These are phyloP conservation scores for Naematelia aurantialba DNA, from an alignment of 768 basidiomycete species.

Conservation along the genomic window DNA sequence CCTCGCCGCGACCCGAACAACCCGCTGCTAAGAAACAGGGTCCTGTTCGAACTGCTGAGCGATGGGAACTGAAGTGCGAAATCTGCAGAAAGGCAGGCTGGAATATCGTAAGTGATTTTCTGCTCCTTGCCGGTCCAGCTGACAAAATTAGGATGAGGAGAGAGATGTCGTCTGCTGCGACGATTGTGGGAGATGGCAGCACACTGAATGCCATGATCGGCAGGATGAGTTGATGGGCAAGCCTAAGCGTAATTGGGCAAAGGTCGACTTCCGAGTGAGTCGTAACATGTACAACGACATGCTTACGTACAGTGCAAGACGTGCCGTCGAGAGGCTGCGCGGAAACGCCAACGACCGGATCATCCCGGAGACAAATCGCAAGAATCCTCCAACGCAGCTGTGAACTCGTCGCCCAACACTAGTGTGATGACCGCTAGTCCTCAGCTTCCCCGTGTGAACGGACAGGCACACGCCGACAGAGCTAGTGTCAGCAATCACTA, in stretches of 20 bases:
- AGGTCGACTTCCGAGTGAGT: constrained; percentile 64
- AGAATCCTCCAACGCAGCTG: neutral
- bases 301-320: constrained; percentile 31
- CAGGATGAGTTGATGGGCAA: constrained; percentile 64
- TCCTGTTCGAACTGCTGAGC: constrained; percentile 50
- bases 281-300: neutral
- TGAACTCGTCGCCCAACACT: too few relatives aligned
- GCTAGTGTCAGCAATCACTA: too few relatives aligned
- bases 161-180: constrained; percentile 77
- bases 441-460: too few relatives aligned
- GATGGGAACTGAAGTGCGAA: constrained; percentile 87
- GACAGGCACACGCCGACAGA: too few relatives aligned
- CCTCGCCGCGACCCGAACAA: neutral
- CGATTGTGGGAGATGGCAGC: constrained; percentile 80
- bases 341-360: constrained; percentile 24
- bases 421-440: too few relatives aligned
- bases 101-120: constrained; percentile 61
- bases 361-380: neutral
- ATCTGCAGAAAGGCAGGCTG: constrained; percentile 69
- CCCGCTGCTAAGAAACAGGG: neutral
- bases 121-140: constrained; percentile 11
- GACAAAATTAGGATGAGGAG: constrained; percentile 65
- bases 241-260: constrained; percentile 73
- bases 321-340: constrained; percentile 29
- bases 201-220: constrained; percentile 76